Evolutionary conservation across 2,329 filamentous ascomycete species (phyloP).

Genomic region (Clonostachys sp.): DNA sequence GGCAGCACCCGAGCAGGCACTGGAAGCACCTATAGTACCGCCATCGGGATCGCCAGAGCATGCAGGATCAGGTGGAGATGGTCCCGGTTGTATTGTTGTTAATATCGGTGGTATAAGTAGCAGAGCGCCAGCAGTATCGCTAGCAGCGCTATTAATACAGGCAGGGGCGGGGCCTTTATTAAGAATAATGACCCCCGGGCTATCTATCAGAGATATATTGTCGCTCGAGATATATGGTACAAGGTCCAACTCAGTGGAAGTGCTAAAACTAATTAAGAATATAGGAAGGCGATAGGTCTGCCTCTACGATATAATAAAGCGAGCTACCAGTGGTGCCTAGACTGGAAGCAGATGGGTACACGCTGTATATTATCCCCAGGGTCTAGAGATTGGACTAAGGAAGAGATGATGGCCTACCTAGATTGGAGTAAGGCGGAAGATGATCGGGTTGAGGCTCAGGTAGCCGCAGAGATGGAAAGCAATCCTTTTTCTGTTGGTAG

Average conservation of each 20-base stretch:
- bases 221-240: constrained; percentile 9
- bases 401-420: constrained; percentile 15
- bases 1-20: background rate
- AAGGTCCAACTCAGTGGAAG: constrained; percentile 6
- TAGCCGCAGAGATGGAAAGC: constrained; percentile 2
- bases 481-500: background rate
- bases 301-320: constrained; percentile 7
- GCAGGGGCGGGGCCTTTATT: too few relatives aligned
- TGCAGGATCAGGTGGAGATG: background rate
- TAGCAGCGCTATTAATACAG: background rate
- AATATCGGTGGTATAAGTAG: background rate
- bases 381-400: constrained; percentile 10
- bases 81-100: background rate
- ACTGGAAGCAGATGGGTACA: constrained; percentile 8
- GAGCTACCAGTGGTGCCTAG: constrained; percentile 10
- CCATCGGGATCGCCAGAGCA: background rate
- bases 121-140: background rate
- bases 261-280: constrained; percentile 10
- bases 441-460: constrained; percentile 9
- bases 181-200: constrained; percentile 4
- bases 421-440: constrained; percentile 12
- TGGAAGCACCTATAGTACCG: background rate
- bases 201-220: constrained; percentile 11
- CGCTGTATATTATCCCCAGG: constrained; percentile 4
- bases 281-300: constrained; percentile 9